Conservation (phyloP, 176 grass and related monocot species). For the Aegilops tauschii region DNA sequence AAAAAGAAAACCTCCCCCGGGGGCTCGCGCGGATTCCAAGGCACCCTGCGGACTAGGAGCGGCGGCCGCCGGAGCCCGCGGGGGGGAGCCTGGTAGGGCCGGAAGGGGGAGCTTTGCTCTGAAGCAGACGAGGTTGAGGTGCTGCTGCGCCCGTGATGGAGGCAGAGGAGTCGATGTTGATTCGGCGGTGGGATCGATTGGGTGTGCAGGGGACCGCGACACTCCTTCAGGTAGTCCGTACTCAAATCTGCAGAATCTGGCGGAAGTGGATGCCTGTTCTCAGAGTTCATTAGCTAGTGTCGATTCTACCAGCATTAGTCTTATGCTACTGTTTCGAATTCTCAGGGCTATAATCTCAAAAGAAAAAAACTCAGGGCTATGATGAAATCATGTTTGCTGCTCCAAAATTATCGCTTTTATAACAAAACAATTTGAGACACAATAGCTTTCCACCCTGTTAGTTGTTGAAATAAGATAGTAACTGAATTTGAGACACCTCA, state of each 20-base stretch:
- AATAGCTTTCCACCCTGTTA: neutral
- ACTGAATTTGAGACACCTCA: too few relatives aligned
- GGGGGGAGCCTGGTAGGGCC: too few relatives aligned
- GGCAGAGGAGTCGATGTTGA: neutral
- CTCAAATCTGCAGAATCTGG: neutral
- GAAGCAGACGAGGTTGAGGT: neutral
- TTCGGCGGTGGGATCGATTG: neutral
- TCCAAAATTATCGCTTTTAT: neutral
- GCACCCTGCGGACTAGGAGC: too few relatives aligned
- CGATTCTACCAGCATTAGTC: neutral
- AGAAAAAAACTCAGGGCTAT: neutral
- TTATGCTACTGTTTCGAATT: neutral
- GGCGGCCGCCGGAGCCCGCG: too few relatives aligned
- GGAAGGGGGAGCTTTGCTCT: too few relatives aligned
- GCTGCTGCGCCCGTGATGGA: neutral
- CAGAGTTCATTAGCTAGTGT: neutral
- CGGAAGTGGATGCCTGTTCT: neutral
- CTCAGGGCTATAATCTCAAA: neutral
- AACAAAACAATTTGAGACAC: neutral
- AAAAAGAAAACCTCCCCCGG: too few relatives aligned
- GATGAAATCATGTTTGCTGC: neutral
- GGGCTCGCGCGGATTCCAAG: too few relatives aligned
- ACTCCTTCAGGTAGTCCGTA: neutral
- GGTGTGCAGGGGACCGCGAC: neutral
- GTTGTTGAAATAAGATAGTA: neutral